Conservation (phyloP, 805 yeast genomes). For the Ogataea corticis region DNA sequence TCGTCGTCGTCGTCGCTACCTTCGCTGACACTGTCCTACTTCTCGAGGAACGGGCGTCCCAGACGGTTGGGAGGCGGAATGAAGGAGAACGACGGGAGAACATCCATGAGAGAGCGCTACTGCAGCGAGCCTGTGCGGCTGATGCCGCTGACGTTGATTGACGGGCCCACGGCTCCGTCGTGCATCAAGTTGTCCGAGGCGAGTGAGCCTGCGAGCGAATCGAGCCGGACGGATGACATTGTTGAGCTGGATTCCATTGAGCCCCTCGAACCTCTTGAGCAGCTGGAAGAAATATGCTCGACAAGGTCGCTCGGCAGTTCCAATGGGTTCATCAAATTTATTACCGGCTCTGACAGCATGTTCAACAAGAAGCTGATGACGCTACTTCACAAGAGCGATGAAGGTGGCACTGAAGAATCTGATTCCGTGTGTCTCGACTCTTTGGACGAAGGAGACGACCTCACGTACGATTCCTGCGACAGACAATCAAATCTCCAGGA, state of each 20-base stretch:
- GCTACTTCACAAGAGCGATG: slow-evolving; percentile 13
- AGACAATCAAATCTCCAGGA: background rate
- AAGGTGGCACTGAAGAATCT: background rate
- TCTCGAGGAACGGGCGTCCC: slow-evolving; percentile 16
- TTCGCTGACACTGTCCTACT: slow-evolving; percentile 20
- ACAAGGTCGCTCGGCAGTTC: background rate
- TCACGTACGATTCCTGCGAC: background rate
- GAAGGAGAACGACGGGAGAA: background rate
- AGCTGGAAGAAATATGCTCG: no score
- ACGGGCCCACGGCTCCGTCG: slow-evolving; percentile 1
- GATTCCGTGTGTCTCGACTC: no score
- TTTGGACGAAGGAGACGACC: no score
- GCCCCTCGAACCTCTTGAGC: no score
- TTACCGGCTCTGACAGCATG: slow-evolving; percentile 19
- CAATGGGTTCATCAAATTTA: slow-evolving; percentile 12
- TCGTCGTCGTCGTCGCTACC: slow-evolving; percentile 21
- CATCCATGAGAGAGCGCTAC: slow-evolving; percentile 1
- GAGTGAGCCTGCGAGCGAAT: no score
- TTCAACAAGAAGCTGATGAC: slow-evolving; percentile 19
- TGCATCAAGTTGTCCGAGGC: background rate
- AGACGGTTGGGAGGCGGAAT: slow-evolving; percentile 1
- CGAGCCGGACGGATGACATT: no score
- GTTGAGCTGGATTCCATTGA: no score
- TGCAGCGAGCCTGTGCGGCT: slow-evolving; percentile 3
- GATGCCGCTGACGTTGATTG: slow-evolving; percentile 3